phyloP scores from a whole-genome alignment of 768 basidiomycete genomes.

The Leccinum obscurum region DNA sequence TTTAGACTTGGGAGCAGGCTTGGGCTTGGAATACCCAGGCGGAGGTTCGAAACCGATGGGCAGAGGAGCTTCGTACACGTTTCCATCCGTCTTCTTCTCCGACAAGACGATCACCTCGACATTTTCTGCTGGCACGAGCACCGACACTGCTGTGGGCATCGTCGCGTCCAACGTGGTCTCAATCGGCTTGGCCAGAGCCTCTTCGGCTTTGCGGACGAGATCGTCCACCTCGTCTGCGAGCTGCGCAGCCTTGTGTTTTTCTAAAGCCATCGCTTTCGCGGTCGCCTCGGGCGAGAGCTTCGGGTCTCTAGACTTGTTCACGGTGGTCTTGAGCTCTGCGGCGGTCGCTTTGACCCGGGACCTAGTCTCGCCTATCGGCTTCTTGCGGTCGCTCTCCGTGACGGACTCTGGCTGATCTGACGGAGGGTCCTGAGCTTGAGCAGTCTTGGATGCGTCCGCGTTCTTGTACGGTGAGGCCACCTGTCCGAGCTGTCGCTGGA shows the following conservation, averaged over 20 bases:
- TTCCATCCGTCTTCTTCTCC: constrained; percentile 28
- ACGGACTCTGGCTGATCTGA: no score
- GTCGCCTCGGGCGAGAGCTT: constrained; percentile 26
- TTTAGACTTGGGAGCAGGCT: constrained; percentile 43
- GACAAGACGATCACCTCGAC: constrained; percentile 29
- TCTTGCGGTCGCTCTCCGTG: no score
- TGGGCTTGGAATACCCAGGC: constrained; percentile 75
- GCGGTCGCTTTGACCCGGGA: constrained; percentile 43
- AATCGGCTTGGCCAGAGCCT: constrained; percentile 53
- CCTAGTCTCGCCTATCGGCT: constrained; percentile 45
- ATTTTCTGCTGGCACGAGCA: constrained; percentile 13
- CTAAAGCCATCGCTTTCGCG: constrained; percentile 42
- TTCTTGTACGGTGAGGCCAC: constrained; percentile 31
- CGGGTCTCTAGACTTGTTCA: constrained; percentile 38
- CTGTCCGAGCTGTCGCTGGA: constrained; percentile 45
- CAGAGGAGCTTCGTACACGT: constrained; percentile 63
- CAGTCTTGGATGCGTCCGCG: constrained; percentile 15
- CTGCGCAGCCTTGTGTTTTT: constrained; percentile 45
- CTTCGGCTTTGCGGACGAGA: constrained; percentile 72
- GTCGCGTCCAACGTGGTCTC: constrained; percentile 28
- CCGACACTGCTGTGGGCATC: constrained; percentile 5
- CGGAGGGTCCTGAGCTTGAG: constrained; percentile 28
- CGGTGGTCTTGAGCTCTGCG: constrained; percentile 48
- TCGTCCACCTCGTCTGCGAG: constrained; percentile 66
- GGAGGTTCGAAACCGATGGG: constrained; percentile 96